Evolutionary conservation across 768 basidiomycete species (phyloP).

Genomic region (Termitomyces sp.): DNA sequence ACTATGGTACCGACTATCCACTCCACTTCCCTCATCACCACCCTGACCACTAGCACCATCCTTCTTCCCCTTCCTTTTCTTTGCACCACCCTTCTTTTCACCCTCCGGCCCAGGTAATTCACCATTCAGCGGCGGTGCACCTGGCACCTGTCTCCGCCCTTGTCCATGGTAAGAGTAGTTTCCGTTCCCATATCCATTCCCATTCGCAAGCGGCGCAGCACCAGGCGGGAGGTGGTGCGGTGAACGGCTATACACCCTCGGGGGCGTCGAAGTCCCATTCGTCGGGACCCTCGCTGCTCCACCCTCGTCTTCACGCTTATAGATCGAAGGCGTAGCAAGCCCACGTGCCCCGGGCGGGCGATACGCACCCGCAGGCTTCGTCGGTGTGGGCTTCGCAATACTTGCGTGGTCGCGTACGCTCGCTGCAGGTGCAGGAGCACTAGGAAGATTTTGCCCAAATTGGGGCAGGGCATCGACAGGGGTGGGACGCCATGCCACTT

Average conservation of each 20-base stretch:
- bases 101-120: constrained; percentile 36
- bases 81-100: constrained; percentile 18
- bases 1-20: constrained; percentile 25
- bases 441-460: constrained; percentile 63
- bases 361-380: constrained; percentile 25
- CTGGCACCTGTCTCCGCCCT: constrained; percentile 66
- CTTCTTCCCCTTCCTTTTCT: constrained; percentile 46
- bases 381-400: constrained; percentile 45
- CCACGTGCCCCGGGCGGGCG: constrained; percentile 83
- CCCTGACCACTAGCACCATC: constrained; percentile 28
- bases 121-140: constrained; percentile 39
- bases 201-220: constrained; percentile 18
- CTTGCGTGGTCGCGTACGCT: constrained; percentile 47
- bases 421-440: constrained; percentile 58
- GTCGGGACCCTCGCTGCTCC: constrained; percentile 49
- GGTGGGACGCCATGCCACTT: constrained; percentile 77
- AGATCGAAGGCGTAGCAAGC: constrained; percentile 79
- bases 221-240: constrained; percentile 42
- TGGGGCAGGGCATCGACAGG: constrained; percentile 58
- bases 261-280: constrained; percentile 51
- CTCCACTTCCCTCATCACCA: constrained; percentile 35
- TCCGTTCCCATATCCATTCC: constrained; percentile 21
- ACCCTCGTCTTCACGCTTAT: constrained; percentile 90
- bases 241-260: constrained; percentile 52
- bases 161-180: constrained; percentile 6